Evolutionary conservation across 257 asterid genomes (phyloP), one percentile per base, ranked within the genome.

Genomic region (Osmanthus fragrans): DNA sequence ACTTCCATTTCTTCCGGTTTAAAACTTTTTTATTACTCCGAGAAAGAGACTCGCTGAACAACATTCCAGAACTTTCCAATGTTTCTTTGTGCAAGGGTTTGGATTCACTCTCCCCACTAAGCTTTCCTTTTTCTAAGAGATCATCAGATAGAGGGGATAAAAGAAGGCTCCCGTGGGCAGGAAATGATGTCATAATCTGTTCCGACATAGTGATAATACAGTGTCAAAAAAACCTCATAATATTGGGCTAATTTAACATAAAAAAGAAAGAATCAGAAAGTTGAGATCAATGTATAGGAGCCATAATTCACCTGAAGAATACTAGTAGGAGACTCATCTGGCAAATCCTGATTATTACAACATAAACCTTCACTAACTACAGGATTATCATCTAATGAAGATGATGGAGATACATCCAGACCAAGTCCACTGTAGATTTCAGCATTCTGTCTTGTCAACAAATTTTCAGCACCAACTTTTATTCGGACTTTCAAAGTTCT

Each of bases 361-460:
- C 72, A 75, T 73, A 85, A 81, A 76, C 92, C 88, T 79, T 81
- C 94, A 84, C 94, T 84, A 72, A 90, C 82, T 29, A 83, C 15
- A 60, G 89, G 97, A 79, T 92, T 91, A 79, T 89, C 96, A 64
- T 92, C 95, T 83, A 89, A 80, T 0, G 99, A 94, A 30, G 99
- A 90, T 25, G 97, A 89, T 54, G 99, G 98, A 78, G 97, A 90
- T 75, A 87, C 93, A 70, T 84, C 94, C 33, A 96, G 98, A 36
- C 99, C 99, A 45, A 94, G 98, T 36, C 99, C 99, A 82, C 94
- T 85, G 82, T 96, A 93, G 84, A 96, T 87, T 64, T 94, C 97
- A 81, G 91, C 92, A 85, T 91, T 94, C 89, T 91, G 91, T 78
- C 78, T 90, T 77, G 92, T 80, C 75, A 86, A 82, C 83, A 90